These are phyloP conservation scores for Pisolithus marmoratus DNA, from an alignment of 768 basidiomycete species.

Conservation along the genomic window DNA sequence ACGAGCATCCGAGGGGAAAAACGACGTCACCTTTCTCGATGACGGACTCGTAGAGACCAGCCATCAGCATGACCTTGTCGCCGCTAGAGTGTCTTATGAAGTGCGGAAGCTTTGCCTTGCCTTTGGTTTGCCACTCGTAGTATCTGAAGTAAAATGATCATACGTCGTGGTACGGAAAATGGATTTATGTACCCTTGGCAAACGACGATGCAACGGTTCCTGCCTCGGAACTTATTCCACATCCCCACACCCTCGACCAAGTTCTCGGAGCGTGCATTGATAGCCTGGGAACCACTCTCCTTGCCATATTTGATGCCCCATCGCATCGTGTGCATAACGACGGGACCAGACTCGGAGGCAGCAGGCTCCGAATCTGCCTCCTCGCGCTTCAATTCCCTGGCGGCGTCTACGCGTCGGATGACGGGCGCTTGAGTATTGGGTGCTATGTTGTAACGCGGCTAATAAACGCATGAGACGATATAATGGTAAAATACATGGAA, in stretches of 20 bases:
- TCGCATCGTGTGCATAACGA: slow-evolving; percentile 75
- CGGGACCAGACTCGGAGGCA: slow-evolving; percentile 7
- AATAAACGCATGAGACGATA: not conserved
- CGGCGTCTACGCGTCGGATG: slow-evolving; percentile 40
- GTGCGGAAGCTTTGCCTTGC: slow-evolving; percentile 73
- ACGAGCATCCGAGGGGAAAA: not conserved
- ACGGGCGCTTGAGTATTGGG: slow-evolving; percentile 78
- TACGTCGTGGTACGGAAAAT: not conserved
- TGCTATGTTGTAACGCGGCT: slow-evolving; percentile 74
- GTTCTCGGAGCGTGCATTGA: slow-evolving; percentile 85
- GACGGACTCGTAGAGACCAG: slow-evolving; percentile 78
- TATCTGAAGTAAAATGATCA: slow-evolving; percentile 50
- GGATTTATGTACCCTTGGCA: slow-evolving; percentile 68
- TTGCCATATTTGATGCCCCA: slow-evolving; percentile 84
- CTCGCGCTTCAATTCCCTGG: not conserved
- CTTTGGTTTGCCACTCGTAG: slow-evolving; percentile 92
- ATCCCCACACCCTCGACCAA: slow-evolving; percentile 70
- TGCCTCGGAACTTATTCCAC: slow-evolving; percentile 80
- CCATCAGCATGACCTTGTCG: slow-evolving; percentile 69
- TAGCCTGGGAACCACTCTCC: slow-evolving; percentile 64
- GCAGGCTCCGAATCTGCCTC: not conserved
- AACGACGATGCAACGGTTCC: slow-evolving; percentile 79
- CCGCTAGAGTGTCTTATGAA: slow-evolving; percentile 64
- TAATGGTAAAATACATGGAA: not conserved
- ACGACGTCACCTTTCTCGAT: slow-evolving; percentile 49